Conservation (phyloP, 257 asterid species). For the Forsythia suspensa region DNA sequence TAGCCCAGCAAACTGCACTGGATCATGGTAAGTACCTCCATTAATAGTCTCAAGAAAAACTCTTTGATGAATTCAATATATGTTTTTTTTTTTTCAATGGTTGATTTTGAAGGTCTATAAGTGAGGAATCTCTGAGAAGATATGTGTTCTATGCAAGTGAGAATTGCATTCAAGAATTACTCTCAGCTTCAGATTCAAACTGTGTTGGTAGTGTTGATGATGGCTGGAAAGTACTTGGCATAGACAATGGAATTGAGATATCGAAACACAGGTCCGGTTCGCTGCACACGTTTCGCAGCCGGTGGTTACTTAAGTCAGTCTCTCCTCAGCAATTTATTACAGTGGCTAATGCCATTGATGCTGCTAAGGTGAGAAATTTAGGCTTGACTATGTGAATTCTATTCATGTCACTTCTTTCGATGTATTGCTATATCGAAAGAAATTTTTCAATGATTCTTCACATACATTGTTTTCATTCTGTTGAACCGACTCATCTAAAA, state of each 20-base stretch:
- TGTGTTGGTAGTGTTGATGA: conserved; percentile 34
- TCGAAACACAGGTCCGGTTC: conserved; percentile 76
- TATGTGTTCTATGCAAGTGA: conserved; percentile 86
- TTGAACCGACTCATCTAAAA: no score
- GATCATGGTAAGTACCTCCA: conserved; percentile 60
- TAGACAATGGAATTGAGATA: conserved; percentile 74
- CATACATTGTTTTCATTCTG: no score
- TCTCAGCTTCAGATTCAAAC: conserved; percentile 75
- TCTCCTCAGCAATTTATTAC: conserved; percentile 74
- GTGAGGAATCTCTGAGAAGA: conserved; percentile 87
- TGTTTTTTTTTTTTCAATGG: not conserved
- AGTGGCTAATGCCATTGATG: conserved; percentile 87
- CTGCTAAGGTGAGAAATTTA: conserved; percentile 61
- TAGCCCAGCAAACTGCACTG: conserved; percentile 56
- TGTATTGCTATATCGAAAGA: no score
- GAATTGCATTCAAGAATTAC: conserved; percentile 83
- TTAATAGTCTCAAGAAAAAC: not conserved
- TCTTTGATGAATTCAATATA: not conserved
- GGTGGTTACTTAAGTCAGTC: conserved; percentile 64
- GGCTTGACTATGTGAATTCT: not conserved
- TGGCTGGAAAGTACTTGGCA: conserved; percentile 67
- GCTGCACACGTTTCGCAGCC: conserved; percentile 77
- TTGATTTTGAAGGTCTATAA: conserved; percentile 64
- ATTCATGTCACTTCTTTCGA: no score
- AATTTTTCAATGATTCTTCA: no score